Evolutionary conservation across 495 filamentous ascomycete species (phyloP), one percentile per base, ranked within the genome.

Genomic region (Corynascus novoguineensis): DNA sequence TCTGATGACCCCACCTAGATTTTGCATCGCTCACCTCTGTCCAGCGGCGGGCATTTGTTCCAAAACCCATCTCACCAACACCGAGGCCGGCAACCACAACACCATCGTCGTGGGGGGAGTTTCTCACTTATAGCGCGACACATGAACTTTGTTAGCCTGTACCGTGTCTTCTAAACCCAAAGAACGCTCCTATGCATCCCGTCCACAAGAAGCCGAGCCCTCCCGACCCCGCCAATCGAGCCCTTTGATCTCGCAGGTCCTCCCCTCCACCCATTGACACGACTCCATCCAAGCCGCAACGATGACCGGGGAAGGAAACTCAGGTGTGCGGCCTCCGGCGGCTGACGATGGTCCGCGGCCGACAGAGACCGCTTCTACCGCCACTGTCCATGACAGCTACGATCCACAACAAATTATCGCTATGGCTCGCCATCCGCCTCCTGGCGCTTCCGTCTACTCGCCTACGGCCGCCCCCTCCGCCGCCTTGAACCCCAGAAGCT

Each of bases 401-500:
- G 68, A 69, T 69, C 86, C 84, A 77, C 87, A 90, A 62, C 84
- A 81, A 42, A 77, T 80, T 38, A 73, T 75, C 12, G 81, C 82
- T 38, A 86, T 79, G 52, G 71, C 78, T 65, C 89, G 70, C 74
- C 77, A 82, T 5, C 86, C 86, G 54, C 83, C 87, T 1, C 88
- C 87, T 5, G 86, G 80, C 83, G 64, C 74, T 19, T 75, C 75
- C 27, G 74, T 75, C 8, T 75, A 76, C 44, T 68, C 73, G 9
- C 76, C 76, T 21, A 70, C 66, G 11, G 70, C 71, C 37, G 63
- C 66, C 1, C 68, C 71, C 19, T 69, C 72, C 4, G 62, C 63
- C 14, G 66, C 65, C 22, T 63, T 85, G 10, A 86, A 84, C 62
- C 79, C 85, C 9, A 80, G 90, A 54, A 91, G 87, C 60, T 96